phyloP scores from a whole-genome alignment of 768 basidiomycete species.

The Goffeauzyma gilvescens region DNA sequence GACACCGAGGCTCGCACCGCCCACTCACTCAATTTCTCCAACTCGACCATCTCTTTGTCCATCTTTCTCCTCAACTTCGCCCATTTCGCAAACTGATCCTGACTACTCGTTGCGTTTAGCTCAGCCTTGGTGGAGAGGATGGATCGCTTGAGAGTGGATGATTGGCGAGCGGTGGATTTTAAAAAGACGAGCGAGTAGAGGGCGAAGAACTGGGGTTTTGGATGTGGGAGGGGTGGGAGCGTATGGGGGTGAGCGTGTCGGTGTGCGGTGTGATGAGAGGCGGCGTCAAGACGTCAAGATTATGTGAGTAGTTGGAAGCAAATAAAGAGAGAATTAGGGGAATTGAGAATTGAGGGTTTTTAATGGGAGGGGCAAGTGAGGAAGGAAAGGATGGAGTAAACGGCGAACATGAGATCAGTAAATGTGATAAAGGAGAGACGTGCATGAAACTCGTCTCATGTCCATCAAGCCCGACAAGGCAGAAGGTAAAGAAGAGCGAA shows the following conservation, averaged over 20 bases:
- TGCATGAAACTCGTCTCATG: too few species aligned
- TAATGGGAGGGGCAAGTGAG: too few species aligned
- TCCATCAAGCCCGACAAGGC: neutral
- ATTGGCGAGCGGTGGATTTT: slow-evolving; percentile 40
- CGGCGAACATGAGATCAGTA: too few species aligned
- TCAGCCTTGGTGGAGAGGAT: slow-evolving; percentile 65
- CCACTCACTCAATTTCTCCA: slow-evolving; percentile 68
- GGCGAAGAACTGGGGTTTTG: slow-evolving; percentile 45
- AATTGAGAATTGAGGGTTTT: too few species aligned
- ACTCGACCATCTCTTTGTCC: slow-evolving; percentile 74
- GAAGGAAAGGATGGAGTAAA: too few species aligned
- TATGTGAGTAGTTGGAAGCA: too few species aligned
- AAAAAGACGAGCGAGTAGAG: slow-evolving; percentile 49
- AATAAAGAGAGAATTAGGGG: too few species aligned
- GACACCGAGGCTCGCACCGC: neutral
- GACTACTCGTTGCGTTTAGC: slow-evolving; percentile 71
- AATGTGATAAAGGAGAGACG: too few species aligned
- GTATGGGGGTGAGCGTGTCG: neutral
- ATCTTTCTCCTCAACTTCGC: slow-evolving; percentile 75
- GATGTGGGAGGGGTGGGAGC: neutral
- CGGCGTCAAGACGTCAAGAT: too few species aligned
- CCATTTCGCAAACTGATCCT: slow-evolving; percentile 98
- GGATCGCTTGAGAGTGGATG: slow-evolving; percentile 57
- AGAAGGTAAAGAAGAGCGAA: too few species aligned
- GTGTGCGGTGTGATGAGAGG: too few species aligned